Percentiles rank a stretch among this genome's conserved stretches.
Evolutionary conservation across 2,329 filamentous ascomycete genomes (phyloP).

Genomic region (Colletotrichum sp.): DNA sequence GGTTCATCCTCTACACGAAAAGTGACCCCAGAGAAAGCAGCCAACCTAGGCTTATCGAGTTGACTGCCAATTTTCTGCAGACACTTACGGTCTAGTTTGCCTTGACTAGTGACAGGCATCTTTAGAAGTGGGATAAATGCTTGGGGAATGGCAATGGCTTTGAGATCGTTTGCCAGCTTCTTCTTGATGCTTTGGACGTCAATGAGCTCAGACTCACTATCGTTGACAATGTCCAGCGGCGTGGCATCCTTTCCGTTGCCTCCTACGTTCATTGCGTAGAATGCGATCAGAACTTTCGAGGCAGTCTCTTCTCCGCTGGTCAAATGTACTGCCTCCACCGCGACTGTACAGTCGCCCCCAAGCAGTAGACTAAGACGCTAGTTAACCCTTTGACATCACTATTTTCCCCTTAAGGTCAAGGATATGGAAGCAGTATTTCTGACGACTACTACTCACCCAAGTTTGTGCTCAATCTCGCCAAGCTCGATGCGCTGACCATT

Average conservation of each 20-base stretch:
- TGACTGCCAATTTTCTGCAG: neutral
- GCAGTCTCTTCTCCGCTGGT: too few relatives aligned
- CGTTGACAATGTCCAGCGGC: neutral
- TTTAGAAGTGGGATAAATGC: neutral
- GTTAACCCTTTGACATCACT: rapidly evolving
- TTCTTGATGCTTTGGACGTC: neutral
- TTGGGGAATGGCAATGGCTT: neutral
- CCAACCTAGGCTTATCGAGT: neutral
- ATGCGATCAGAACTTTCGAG: neutral
- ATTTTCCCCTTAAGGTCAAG: neutral
- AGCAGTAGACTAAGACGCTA: neutral
- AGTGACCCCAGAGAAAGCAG: neutral
- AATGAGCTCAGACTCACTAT: neutral
- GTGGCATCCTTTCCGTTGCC: neutral
- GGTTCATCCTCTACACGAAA: neutral
- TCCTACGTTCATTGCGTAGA: neutral
- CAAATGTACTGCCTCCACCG: neutral
- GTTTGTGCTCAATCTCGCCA: constrained; percentile 23
- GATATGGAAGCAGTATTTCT: neutral
- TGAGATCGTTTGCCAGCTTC: neutral
- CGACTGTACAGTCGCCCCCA: neutral
- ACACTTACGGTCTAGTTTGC: neutral
- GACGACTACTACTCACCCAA: neutral
- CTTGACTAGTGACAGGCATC: neutral
- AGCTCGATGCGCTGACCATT: constrained; percentile 27